Conservation (phyloP, 1,284 basidiomycete species). For the Ustilago xerochloae region DNA sequence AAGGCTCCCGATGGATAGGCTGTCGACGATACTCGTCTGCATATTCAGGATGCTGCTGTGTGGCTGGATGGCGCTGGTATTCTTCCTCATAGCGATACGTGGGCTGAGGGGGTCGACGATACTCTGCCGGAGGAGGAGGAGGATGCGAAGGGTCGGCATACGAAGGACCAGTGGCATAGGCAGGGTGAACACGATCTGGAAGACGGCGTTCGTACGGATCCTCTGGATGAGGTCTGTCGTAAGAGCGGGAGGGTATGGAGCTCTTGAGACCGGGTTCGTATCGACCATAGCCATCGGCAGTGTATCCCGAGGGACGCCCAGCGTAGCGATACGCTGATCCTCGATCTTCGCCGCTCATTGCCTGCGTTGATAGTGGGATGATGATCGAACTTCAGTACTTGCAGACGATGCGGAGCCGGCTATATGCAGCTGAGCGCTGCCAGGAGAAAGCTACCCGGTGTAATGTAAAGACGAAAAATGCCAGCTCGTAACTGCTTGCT, state of each 20-base stretch:
- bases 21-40: conserved; percentile 19
- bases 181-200: conserved; percentile 37
- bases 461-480: too few relatives aligned
- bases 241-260: conserved; percentile 22
- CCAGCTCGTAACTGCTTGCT: too few relatives aligned
- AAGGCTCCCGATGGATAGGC: conserved; percentile 18
- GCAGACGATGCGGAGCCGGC: neutral
- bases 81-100: conserved; percentile 32
- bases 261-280: conserved; percentile 30
- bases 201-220: conserved; percentile 28
- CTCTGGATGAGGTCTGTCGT: conserved; percentile 14
- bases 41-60: conserved; percentile 20
- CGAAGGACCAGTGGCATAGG: conserved; percentile 29
- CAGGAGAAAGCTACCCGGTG: too few relatives aligned
- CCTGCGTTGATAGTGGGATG: neutral
- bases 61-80: conserved; percentile 11
- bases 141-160: conserved; percentile 23
- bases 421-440: neutral
- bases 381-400: neutral
- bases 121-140: conserved; percentile 24
- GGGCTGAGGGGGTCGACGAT: conserved; percentile 22
- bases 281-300: conserved; percentile 24
- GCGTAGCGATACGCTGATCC: conserved; percentile 37
- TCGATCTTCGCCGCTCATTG: conserved; percentile 42
- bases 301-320: conserved; percentile 21